phyloP scores from a whole-genome alignment of 176 grass and related monocot species.

The Neostapfia colusana region DNA sequence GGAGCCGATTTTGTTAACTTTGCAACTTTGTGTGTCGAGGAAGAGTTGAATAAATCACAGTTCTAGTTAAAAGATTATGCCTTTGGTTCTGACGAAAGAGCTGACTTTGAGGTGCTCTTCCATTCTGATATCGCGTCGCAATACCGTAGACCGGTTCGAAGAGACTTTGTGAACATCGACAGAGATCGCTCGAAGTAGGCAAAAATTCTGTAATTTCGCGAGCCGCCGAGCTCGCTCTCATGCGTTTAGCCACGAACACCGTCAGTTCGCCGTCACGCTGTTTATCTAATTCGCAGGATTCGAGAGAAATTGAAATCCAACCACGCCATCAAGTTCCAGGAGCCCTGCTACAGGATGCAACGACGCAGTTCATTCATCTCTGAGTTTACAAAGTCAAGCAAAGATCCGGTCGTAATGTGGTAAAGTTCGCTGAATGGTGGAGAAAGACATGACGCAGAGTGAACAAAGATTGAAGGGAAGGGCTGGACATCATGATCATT shows the following conservation, averaged over 20 bases:
- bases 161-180: not conserved
- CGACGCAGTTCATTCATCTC: not conserved
- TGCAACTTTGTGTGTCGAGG: not conserved
- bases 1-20: not conserved
- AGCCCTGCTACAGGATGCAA: not conserved
- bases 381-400: not conserved
- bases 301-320: not conserved
- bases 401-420: too few relatives aligned
- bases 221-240: not conserved
- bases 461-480: not conserved
- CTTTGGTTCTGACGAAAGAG: not conserved
- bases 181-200: not conserved
- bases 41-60: not conserved
- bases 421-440: too few relatives aligned
- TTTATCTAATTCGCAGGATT: too few relatives aligned
- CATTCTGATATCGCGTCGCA: not conserved
- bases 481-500: too few relatives aligned
- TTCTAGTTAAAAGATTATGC: slow-evolving; percentile 3
- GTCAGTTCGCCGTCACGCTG: not conserved
- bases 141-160: not conserved
- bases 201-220: not conserved
- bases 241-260: not conserved
- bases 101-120: not conserved
- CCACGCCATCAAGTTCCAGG: not conserved
- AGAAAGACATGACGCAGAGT: too few relatives aligned